A percentile compares a stretch with the other conserved stretches of the same genome.
Conservation (phyloP, 1,139 yeast genomes). For the Groenewaldozyma sp. region DNA sequence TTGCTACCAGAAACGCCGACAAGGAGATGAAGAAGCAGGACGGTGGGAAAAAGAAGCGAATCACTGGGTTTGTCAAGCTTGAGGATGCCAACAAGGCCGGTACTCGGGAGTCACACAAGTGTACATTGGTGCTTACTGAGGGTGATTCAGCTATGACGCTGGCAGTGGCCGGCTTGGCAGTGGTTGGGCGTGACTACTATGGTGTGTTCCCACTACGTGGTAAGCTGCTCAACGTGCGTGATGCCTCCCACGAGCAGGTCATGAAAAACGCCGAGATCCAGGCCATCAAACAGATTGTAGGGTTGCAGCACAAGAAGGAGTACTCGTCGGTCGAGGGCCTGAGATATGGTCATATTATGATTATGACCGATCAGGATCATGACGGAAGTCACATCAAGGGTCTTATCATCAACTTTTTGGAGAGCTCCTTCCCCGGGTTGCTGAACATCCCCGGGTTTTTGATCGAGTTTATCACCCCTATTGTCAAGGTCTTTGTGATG, state of each 20-base stretch:
- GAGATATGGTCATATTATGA: slow-evolving; percentile 95
- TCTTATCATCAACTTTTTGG: slow-evolving; percentile 83
- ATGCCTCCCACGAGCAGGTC: slow-evolving; percentile 90
- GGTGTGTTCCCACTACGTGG: slow-evolving; percentile 97
- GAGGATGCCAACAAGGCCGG: slow-evolving; percentile 98
- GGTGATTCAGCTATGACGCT: slow-evolving; percentile 94
- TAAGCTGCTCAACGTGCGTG: slow-evolving; percentile 89
- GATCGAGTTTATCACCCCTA: slow-evolving; percentile 92
- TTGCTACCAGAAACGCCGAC: slow-evolving; percentile 81
- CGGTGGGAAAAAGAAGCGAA: slow-evolving; percentile 82
- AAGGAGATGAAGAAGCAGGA: slow-evolving; percentile 86
- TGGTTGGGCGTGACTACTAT: slow-evolving; percentile 90
- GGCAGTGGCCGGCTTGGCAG: slow-evolving; percentile 91
- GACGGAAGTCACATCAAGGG: slow-evolving; percentile 99
- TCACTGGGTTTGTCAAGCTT: slow-evolving; percentile 81
- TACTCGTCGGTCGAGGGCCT: slow-evolving; percentile 67
- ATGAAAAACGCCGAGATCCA: slow-evolving; percentile 89
- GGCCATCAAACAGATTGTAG: slow-evolving; percentile 91
- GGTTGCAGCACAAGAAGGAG: slow-evolving; percentile 83
- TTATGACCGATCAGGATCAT: slow-evolving; percentile 99
- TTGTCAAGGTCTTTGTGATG: slow-evolving; percentile 77
- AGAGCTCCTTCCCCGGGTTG: slow-evolving; percentile 90
- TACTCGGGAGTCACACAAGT: slow-evolving; percentile 80
- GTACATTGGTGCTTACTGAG: slow-evolving; percentile 90
- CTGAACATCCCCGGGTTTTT: slow-evolving; percentile 86